Conservation (phyloP, 306 rosid genomes). For the Cucurbita moschata region DNA sequence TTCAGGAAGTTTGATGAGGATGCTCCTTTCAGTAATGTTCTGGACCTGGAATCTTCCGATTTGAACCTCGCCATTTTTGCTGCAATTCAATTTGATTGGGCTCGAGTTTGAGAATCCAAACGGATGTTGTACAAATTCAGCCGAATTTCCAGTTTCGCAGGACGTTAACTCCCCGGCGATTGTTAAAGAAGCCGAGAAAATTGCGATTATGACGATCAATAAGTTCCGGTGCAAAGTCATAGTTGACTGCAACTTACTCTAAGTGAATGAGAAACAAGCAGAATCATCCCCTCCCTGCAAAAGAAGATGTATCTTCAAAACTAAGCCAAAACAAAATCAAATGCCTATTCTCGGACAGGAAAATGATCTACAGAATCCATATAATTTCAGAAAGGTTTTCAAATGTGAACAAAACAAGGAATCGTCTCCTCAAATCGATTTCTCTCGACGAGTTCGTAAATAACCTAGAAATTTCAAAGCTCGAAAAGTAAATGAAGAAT, state of each 20-base stretch:
- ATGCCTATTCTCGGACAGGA: neutral
- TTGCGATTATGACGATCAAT: conserved; percentile 11
- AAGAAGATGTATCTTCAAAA: neutral
- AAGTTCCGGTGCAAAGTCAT: conserved; percentile 20
- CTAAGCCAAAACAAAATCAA: neutral
- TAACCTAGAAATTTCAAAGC: neutral
- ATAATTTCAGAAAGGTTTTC: neutral
- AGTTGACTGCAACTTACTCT: conserved; percentile 6
- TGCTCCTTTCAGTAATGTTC: conserved; percentile 28
- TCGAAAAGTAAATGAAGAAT: conserved; percentile 22
- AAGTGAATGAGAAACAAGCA: conserved; percentile 1
- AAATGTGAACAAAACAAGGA: neutral
- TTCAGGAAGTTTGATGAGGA: conserved; percentile 36
- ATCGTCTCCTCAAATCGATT: neutral
- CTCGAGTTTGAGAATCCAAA: conserved; percentile 47
- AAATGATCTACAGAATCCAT: neutral
- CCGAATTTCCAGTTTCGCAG: conserved; percentile 15
- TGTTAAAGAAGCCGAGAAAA: conserved; percentile 17
- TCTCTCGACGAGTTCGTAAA: neutral
- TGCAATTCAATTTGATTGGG: conserved; percentile 28
- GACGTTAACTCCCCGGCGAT: conserved; percentile 9
- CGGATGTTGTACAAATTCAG: conserved; percentile 26
- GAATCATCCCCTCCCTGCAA: conserved; percentile 27
- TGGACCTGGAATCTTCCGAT: conserved; percentile 26
- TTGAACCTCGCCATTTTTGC: neutral